Percentiles rank a stretch among this genome's conserved stretches.
These are phyloP conservation scores for Ploettnerulaceae sp. DNA, from an alignment of 2,329 filamentous ascomycete species.

Conservation along the genomic window DNA sequence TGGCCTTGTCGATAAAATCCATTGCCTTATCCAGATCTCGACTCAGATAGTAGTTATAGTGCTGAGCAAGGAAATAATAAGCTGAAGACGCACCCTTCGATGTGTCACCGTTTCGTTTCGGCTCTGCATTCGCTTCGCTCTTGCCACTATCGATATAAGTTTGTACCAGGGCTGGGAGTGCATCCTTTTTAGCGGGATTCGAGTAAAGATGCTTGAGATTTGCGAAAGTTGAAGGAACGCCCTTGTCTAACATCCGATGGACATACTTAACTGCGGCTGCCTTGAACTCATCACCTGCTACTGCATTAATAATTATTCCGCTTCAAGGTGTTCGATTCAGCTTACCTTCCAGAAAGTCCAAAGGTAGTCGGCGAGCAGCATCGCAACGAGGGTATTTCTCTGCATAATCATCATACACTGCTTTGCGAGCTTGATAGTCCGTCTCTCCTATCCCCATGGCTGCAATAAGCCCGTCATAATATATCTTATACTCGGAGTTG, in stretches of 20 bases:
- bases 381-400: slow-evolving; percentile 78
- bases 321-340: neutral
- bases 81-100: slow-evolving; percentile 69
- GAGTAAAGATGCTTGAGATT: slow-evolving; percentile 93
- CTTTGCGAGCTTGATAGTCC: slow-evolving; percentile 61
- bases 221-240: slow-evolving; percentile 91
- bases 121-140: slow-evolving; percentile 40
- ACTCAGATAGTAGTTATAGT: slow-evolving; percentile 90
- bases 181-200: slow-evolving; percentile 71
- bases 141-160: slow-evolving; percentile 64
- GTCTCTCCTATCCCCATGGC: slow-evolving; percentile 58
- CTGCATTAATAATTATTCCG: slow-evolving; percentile 16
- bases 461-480: slow-evolving; percentile 74
- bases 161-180: slow-evolving; percentile 69
- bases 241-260: slow-evolving; percentile 80
- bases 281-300: slow-evolving; percentile 69
- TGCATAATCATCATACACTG: slow-evolving; percentile 77
- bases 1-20: slow-evolving; percentile 77
- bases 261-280: slow-evolving; percentile 75
- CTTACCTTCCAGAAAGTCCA: slow-evolving; percentile 77
- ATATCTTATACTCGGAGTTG: slow-evolving; percentile 80
- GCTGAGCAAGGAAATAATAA: slow-evolving; percentile 90
- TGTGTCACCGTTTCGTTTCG: slow-evolving; percentile 41
- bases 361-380: slow-evolving; percentile 75
- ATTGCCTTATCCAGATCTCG: slow-evolving; percentile 78